Percentiles rank a stretch among this genome's conserved stretches.
These are phyloP conservation scores for Calcarisporium arbuscula DNA, from an alignment of 2,329 filamentous ascomycete genomes.

Conservation along the genomic window DNA sequence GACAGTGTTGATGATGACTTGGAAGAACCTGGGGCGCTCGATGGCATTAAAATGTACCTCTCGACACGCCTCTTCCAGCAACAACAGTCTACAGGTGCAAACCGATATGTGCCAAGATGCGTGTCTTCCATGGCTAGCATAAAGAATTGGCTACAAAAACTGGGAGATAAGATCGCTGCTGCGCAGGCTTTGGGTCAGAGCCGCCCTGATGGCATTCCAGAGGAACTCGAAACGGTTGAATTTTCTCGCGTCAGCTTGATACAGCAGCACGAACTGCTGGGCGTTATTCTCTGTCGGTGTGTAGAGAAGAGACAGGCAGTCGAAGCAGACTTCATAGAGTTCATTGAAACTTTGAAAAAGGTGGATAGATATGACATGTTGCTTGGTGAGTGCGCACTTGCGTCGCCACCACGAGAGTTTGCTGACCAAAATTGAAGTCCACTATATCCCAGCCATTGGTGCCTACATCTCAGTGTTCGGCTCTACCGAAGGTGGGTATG, in stretches of 20 bases:
- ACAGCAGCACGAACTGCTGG: constrained; percentile 84
- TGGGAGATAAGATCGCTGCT: constrained; percentile 71
- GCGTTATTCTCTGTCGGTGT: constrained; percentile 71
- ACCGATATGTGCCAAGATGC: constrained; percentile 67
- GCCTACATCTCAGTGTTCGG: constrained; percentile 73
- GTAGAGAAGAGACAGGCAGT: constrained; percentile 69
- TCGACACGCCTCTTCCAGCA: constrained; percentile 25
- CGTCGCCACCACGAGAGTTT: background rate
- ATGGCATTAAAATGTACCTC: constrained; percentile 28
- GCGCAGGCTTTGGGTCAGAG: constrained; percentile 66
- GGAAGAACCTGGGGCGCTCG: constrained; percentile 26
- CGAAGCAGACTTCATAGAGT: constrained; percentile 64
- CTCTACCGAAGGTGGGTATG: constrained; percentile 64
- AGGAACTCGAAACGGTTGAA: constrained; percentile 70
- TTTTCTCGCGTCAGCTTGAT: constrained; percentile 74
- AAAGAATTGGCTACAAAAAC: constrained; percentile 66
- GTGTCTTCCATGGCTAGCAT: constrained; percentile 70
- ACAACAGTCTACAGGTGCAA: constrained; percentile 33
- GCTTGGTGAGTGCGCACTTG: constrained; percentile 32
- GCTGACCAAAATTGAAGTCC: constrained; percentile 42
- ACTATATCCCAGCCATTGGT: constrained; percentile 75
- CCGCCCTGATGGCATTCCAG: constrained; percentile 42
- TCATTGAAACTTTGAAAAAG: constrained; percentile 62
- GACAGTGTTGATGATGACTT: constrained; percentile 50
- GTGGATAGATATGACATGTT: constrained; percentile 70